Evolutionary conservation across 2,329 filamentous ascomycete genomes (phyloP).

Genomic region (Westerdykella aurantiaca): DNA sequence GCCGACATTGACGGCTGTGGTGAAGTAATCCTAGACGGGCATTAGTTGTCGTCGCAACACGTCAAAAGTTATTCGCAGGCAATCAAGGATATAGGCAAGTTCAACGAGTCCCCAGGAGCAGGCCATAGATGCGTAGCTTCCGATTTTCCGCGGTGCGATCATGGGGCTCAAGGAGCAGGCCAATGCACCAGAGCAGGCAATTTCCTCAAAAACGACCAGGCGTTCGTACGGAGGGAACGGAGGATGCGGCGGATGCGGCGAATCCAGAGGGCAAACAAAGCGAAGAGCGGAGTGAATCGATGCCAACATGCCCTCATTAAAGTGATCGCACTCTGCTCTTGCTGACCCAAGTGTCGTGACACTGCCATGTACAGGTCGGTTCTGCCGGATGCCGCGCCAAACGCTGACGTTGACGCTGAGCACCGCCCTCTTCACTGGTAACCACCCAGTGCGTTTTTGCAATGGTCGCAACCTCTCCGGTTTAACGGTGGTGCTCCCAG

Average conservation of each 20-base stretch:
- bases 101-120: conserved; percentile 18
- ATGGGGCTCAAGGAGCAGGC: conserved; percentile 24
- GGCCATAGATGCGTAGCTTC: conserved; percentile 13
- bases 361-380: background rate
- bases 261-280: background rate
- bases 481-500: conserved; percentile 1
- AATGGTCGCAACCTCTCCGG: background rate
- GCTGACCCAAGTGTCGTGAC: background rate
- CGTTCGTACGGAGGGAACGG: background rate
- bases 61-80: conserved; percentile 23
- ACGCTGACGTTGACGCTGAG: background rate
- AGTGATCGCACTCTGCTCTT: background rate
- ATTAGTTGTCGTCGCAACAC: conserved; percentile 55
- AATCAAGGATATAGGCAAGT: conserved; percentile 14
- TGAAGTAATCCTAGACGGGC: conserved; percentile 87
- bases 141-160: conserved; percentile 17
- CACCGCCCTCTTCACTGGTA: background rate
- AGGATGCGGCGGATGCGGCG: background rate
- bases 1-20: conserved; percentile 78
- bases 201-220: background rate
- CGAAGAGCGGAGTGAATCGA: background rate
- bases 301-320: background rate
- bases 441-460: background rate
- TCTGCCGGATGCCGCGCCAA: background rate
- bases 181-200: background rate